Evolutionary conservation across 2,329 filamentous ascomycete species (phyloP).

Genomic region (Fusarium sp.): DNA sequence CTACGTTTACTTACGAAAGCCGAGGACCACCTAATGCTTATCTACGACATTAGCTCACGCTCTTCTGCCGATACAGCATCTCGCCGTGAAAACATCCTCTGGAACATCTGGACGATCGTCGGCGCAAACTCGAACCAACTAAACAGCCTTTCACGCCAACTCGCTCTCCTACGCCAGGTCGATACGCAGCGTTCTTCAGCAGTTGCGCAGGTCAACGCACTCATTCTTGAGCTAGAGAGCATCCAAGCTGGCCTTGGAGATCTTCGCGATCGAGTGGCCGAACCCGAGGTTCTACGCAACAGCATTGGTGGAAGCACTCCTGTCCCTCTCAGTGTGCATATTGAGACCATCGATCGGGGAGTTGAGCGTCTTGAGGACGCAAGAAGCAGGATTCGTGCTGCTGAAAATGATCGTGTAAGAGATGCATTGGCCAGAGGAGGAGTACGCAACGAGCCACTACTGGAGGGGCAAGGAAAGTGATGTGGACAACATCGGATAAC

Average conservation of each 20-base stretch:
- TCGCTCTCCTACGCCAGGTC: constrained; percentile 74
- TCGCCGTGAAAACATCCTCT: constrained; percentile 73
- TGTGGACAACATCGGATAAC: not conserved
- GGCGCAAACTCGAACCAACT: constrained; percentile 74
- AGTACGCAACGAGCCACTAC: constrained; percentile 53
- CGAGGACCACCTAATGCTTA: constrained; percentile 75
- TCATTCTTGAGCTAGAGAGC: constrained; percentile 77
- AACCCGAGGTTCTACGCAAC: constrained; percentile 69
- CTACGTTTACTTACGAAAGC: constrained; percentile 73
- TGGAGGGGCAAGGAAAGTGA: constrained; percentile 50
- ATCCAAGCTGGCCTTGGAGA: constrained; percentile 79
- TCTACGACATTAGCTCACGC: constrained; percentile 74
- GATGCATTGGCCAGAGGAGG: constrained; percentile 62
- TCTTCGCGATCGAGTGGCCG: constrained; percentile 75
- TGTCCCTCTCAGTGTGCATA: constrained; percentile 77
- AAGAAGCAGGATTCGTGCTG: constrained; percentile 66
- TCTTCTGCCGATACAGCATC: constrained; percentile 69
- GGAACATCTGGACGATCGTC: constrained; percentile 77
- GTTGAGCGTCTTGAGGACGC: constrained; percentile 77
- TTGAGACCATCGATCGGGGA: constrained; percentile 78
- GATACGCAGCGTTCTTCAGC: constrained; percentile 72
- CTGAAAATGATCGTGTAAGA: constrained; percentile 68
- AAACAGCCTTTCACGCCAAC: constrained; percentile 70
- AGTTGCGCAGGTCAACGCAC: constrained; percentile 73
- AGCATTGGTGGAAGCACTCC: constrained; percentile 44